A percentile compares a stretch with the other conserved stretches of the same genome.
phyloP scores from a whole-genome alignment of 2,329 filamentous ascomycete species.

The Elsinoe fawcettii region DNA sequence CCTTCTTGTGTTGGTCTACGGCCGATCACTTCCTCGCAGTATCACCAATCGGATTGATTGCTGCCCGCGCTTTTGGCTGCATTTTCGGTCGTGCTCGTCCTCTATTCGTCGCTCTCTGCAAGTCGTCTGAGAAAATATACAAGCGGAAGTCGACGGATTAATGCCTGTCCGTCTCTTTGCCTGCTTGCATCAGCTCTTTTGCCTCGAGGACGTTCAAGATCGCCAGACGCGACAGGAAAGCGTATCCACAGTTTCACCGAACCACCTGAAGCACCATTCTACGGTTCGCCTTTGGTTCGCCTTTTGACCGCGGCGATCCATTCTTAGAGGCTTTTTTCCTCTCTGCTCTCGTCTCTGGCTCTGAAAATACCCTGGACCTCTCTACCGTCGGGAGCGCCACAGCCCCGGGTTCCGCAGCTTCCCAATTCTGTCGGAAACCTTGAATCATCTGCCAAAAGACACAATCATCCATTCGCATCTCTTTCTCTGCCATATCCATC shows the following conservation, averaged over 20 bases:
- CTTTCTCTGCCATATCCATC: no score
- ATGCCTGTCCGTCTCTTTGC: background rate
- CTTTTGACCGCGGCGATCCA: background rate
- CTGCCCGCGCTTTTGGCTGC: constrained; percentile 1
- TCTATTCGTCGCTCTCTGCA: background rate
- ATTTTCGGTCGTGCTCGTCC: background rate
- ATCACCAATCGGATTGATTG: constrained; percentile 9
- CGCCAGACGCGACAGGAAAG: background rate
- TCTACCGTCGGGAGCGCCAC: constrained; percentile 3
- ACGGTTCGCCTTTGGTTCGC: background rate
- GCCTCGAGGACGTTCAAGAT: background rate
- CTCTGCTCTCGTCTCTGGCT: background rate
- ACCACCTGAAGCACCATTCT: background rate
- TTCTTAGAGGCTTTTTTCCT: background rate
- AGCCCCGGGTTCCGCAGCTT: constrained; percentile 7
- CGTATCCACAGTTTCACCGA: background rate
- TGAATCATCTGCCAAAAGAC: background rate
- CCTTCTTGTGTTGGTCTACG: constrained; percentile 14
- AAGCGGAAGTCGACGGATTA: constrained; percentile 3
- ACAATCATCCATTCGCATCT: no score
- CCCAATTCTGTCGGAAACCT: background rate
- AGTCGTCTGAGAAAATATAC: background rate
- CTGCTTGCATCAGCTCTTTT: background rate
- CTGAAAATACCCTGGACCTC: background rate
- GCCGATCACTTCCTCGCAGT: no score